Evolutionary conservation across 768 basidiomycete species (phyloP).

Genomic region (Leccinum incarnatum): DNA sequence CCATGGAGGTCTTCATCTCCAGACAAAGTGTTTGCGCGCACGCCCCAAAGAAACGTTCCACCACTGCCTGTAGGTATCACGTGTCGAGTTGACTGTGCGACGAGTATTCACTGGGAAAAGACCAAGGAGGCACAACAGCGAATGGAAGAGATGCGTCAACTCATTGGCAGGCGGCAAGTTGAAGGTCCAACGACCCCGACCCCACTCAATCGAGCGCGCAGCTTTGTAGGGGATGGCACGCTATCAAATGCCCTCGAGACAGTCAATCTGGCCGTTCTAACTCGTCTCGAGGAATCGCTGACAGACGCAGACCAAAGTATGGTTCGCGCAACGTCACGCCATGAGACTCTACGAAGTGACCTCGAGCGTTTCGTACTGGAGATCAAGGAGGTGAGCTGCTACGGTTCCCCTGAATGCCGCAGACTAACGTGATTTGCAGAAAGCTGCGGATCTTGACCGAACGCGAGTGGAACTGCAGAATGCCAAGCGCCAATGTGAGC

Average conservation of each 20-base stretch:
- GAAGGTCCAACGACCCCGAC: slow-evolving; percentile 46
- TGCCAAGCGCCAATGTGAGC: slow-evolving; percentile 69
- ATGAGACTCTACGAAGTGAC: slow-evolving; percentile 53
- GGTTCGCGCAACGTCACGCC: slow-evolving; percentile 46
- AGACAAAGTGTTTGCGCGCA: slow-evolving; percentile 46
- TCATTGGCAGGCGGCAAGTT: slow-evolving; percentile 60
- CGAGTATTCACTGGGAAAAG: slow-evolving; percentile 41
- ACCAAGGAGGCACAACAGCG: slow-evolving; percentile 73
- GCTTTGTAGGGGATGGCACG: slow-evolving; percentile 22
- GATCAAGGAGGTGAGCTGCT: slow-evolving; percentile 53
- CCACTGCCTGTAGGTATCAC: slow-evolving; percentile 41
- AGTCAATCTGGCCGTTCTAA: slow-evolving; percentile 11
- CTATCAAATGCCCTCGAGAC: slow-evolving; percentile 19
- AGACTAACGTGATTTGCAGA: slow-evolving; percentile 37
- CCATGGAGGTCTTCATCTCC: slow-evolving; percentile 56
- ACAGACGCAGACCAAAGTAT: slow-evolving; percentile 59
- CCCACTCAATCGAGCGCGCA: slow-evolving; percentile 48
- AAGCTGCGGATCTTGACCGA: slow-evolving; percentile 60
- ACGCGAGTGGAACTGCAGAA: slow-evolving; percentile 63
- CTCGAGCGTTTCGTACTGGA: slow-evolving; percentile 49
- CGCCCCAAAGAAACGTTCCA: slow-evolving; percentile 41
- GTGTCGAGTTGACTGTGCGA: slow-evolving; percentile 2
- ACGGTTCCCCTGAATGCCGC: neutral
- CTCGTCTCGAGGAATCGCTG: slow-evolving; percentile 47
- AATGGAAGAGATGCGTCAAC: slow-evolving; percentile 78